Base-by-base conservation (phyloP, 805 yeast species). In the Candida qinlingensis region DNA sequence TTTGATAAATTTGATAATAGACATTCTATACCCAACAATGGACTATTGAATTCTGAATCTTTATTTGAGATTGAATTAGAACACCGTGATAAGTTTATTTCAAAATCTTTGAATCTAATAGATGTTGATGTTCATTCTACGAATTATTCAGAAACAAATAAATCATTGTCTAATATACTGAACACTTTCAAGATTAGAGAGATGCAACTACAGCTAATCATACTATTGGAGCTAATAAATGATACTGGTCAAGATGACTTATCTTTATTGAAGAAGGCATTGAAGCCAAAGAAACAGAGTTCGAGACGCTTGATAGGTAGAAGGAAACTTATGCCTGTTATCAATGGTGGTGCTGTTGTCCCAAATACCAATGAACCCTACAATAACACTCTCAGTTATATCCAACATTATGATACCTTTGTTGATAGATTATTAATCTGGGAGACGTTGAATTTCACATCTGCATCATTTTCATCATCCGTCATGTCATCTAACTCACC, bases 371-470 rank as follows among this genome's bases (percentile, higher is more conserved):
- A 26, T 6, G 25, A 37, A 10, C 7, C 30, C 3, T 12, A 19
- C 19, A 19, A 19, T 19, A 19, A 19, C 19, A 19, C n/a, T 6
- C 44, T 61, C 19, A 61, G 62, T 36, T 62, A 49, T 41, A 63
- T 63, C 41, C 69, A 65, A 37, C 54, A 58, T 11, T 57, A 80
- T 40, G 77, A 75, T 50, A 58, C 75, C 6, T 68, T 75, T 33
- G 57, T 79, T 3, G 85, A 80, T 57, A 74, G 79, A 51, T 63
- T 80, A 54, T 73, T 76, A 29, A 71, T 81, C 34, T 70, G 80
- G 70, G 85, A 80, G 53, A 69, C 77, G 6, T 58, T 81, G 10
- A 53, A 54, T 39, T 50, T 49, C 0, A 36, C 47, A 4, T 37
- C 51, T 4, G 45, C 52, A 8, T 26, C 46, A 3, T 42, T 42